These are phyloP conservation scores for Carallia brachiata DNA, from an alignment of 345 rosid genomes.

Conservation along the genomic window DNA sequence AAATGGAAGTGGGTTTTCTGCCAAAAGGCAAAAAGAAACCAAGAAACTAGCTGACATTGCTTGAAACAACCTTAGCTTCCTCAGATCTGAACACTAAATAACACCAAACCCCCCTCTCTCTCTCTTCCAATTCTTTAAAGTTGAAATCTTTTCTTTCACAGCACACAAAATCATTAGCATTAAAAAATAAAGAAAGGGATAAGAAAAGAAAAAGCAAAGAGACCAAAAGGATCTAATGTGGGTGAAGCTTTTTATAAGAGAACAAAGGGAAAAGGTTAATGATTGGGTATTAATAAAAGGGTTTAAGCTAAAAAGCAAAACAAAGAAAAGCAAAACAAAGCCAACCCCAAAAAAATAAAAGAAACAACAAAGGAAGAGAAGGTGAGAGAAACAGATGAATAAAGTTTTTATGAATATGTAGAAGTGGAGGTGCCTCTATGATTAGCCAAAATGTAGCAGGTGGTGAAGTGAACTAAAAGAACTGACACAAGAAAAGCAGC, in stretches of 20 bases:
- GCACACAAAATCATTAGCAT: not conserved
- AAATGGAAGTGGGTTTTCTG: constrained; percentile 15
- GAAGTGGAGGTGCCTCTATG: too few species aligned
- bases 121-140: constrained; percentile 1
- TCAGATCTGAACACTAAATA: constrained; percentile 47
- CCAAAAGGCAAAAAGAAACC: constrained; percentile 23
- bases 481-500: constrained; percentile 11
- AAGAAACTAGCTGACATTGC: constrained; percentile 25
- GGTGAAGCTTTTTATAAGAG: constrained; percentile 14
- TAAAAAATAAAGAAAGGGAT: not conserved
- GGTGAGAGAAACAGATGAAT: not conserved
- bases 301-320: constrained; percentile 5
- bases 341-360: constrained; percentile 9
- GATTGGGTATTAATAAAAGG: constrained; percentile 40
- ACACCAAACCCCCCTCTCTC: not conserved
- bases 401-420: not conserved
- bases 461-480: not conserved
- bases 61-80: constrained; percentile 31
- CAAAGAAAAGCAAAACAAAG: not conserved
- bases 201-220: constrained; percentile 8
- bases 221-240: constrained; percentile 19
- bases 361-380: constrained; percentile 25
- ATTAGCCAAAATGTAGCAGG: not conserved
- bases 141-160: not conserved
- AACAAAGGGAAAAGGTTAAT: constrained; percentile 16